A percentile compares a stretch with the other conserved stretches of the same genome.
These are phyloP conservation scores for Psilocybe sp. DNA, from an alignment of 768 basidiomycete species.

Conservation along the genomic window DNA sequence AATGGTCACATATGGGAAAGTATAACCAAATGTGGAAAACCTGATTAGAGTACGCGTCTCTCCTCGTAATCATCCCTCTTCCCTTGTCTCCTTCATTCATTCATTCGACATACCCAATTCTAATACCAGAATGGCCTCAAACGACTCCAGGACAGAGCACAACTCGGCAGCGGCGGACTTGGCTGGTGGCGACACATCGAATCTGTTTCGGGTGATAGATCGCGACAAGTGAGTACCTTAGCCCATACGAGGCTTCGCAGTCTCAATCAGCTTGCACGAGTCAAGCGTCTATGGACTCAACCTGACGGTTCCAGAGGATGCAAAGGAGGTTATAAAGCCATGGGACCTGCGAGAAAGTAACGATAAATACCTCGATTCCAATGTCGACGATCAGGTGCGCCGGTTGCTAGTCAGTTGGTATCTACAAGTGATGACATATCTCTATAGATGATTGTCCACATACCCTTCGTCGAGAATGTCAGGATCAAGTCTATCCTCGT, in stretches of 20 bases:
- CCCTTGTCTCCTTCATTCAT: not conserved
- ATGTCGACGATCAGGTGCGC: slow-evolving; percentile 81
- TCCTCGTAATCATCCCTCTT: not conserved
- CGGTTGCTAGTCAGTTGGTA: not conserved
- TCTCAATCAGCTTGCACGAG: slow-evolving; percentile 25
- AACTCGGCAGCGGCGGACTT: slow-evolving; percentile 45
- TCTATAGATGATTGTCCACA: slow-evolving; percentile 70
- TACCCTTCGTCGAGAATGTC: slow-evolving; percentile 80
- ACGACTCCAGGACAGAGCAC: slow-evolving; percentile 21
- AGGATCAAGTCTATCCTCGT: slow-evolving; percentile 70
- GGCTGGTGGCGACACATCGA: slow-evolving; percentile 47
- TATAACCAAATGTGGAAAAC: not conserved
- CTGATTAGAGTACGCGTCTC: not conserved
- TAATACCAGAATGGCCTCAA: slow-evolving; percentile 9
- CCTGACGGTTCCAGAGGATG: slow-evolving; percentile 76
- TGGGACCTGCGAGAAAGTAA: slow-evolving; percentile 79
- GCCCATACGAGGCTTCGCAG: slow-evolving; percentile 8
- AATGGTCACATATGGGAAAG: slow-evolving; percentile 7
- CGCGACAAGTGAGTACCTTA: slow-evolving; percentile 55
- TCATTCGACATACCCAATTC: too few relatives aligned
- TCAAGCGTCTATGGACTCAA: slow-evolving; percentile 79
- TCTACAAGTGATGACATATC: slow-evolving; percentile 6
- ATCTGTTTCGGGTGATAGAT: slow-evolving; percentile 59
- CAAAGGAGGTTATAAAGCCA: slow-evolving; percentile 73
- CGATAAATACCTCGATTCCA: slow-evolving; percentile 65